These are phyloP conservation scores for Pseudopyrenochaeta lycopersici DNA, from an alignment of 2,329 filamentous ascomycete genomes.

Conservation along the genomic window DNA sequence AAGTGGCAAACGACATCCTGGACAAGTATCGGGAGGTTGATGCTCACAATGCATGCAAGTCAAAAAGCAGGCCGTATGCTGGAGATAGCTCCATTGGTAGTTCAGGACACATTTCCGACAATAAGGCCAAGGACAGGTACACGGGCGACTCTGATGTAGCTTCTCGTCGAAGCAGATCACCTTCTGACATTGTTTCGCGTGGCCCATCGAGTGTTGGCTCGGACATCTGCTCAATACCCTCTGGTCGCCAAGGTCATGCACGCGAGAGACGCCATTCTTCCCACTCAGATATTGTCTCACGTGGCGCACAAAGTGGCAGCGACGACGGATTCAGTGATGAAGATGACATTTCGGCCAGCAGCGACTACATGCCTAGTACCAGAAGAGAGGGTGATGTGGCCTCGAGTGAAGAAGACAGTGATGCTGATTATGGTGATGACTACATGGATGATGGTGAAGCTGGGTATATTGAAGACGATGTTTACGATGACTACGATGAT, in stretches of 20 bases:
- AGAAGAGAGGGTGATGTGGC: neutral
- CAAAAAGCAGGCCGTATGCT: neutral
- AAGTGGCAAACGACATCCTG: constrained; percentile 10
- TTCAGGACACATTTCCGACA: neutral
- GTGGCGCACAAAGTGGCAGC: no score
- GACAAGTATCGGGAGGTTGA: constrained; percentile 1
- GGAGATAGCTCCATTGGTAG: neutral
- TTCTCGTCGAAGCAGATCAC: no score
- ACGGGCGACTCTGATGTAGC: no score
- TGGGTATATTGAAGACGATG: neutral
- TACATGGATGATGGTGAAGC: neutral
- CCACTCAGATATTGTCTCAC: no score
- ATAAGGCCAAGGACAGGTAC: neutral
- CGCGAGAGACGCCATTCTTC: no score
- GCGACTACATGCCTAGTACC: neutral
- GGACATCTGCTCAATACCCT: no score
- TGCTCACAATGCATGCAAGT: neutral
- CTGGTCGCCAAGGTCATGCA: no score
- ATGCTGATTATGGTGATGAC: neutral
- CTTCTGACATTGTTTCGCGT: no score
- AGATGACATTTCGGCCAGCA: neutral
- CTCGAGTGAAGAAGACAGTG: neutral
- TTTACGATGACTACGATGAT: neutral
- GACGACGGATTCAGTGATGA: neutral
- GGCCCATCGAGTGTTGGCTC: no score